Evolutionary conservation across 352 stramenopile species (phyloP), one percentile per base, ranked within the genome.

Genomic region (Phytophthora sojae): DNA sequence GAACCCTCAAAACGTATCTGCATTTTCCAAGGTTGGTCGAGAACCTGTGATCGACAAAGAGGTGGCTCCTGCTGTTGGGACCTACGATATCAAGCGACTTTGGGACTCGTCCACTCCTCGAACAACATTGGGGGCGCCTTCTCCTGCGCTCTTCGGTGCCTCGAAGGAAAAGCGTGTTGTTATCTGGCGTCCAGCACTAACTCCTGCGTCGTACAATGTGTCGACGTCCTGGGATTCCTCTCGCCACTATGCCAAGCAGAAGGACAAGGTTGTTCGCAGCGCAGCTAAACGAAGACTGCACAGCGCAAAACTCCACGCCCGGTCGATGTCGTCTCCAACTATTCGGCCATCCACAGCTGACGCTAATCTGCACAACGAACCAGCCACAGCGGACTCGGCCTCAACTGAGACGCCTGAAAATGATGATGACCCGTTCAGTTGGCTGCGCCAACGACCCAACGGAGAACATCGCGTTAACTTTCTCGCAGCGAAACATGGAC

Each of bases 211-310:
- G 1, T 74, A 74, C 44, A 69, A 77, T 1, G 37, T 82, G 4
- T 63, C 81, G 4, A 76, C 80, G 15, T 79, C 76, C 1, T 93
- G 82, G 83, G 77, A 92, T 63, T 76, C 79, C 6, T 92, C 82
- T 29, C 59, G 57, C 0, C 70, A 91, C 47, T 92, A 93, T 51
- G 70, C 67, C 25, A 87, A 87, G 69, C 81, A 87, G 26, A 90
- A 90, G 60, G 57, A 64, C 6, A 76, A 77, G 52, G 77, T 91
- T 9, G 35, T 79, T 7, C 60, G 58, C 4, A 56, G 56, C 42
- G 60, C 64, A 19, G 64, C 69, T 17, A 82, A 78, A 56, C 49
- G 70, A 56, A 70, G 57, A 26, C 47, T 66, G 5, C 57, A 58
- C 6, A 67, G 57, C 53, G 57, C 61, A 3, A 69, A 61, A n/a